Percentiles rank a stretch among this genome's conserved stretches.
These are phyloP conservation scores for Aspergillus eucalypticola DNA, from an alignment of 2,329 filamentous ascomycete genomes.

Conservation along the genomic window DNA sequence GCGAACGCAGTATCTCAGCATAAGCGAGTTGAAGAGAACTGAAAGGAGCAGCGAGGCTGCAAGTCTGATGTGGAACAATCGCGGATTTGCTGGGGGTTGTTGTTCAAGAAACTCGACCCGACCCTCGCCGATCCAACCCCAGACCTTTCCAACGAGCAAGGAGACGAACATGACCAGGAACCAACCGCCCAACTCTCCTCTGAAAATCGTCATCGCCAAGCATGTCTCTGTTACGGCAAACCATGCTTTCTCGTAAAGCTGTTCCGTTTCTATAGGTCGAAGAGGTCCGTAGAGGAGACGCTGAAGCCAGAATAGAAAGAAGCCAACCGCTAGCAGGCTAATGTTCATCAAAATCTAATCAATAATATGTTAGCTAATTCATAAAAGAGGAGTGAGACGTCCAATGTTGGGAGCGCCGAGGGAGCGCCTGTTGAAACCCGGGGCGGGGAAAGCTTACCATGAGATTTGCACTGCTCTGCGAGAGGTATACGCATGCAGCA, in stretches of 20 bases:
- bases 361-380: neutral
- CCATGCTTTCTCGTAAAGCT: slow-evolving; percentile 97
- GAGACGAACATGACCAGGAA: slow-evolving; percentile 96
- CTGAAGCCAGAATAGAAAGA: slow-evolving; percentile 82
- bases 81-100: slow-evolving; percentile 85
- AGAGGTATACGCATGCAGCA: slow-evolving; percentile 93
- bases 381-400: neutral
- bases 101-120: slow-evolving; percentile 93
- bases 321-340: slow-evolving; percentile 75
- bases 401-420: neutral
- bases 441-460: slow-evolving; percentile 61
- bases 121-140: slow-evolving; percentile 97
- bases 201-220: slow-evolving; percentile 96
- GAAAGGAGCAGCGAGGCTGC: slow-evolving; percentile 77
- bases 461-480: slow-evolving; percentile 92
- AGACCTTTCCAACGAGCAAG: slow-evolving; percentile 90
- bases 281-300: slow-evolving; percentile 86
- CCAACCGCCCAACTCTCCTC: slow-evolving; percentile 91
- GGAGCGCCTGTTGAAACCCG: neutral
- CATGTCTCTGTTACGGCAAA: slow-evolving; percentile 97
- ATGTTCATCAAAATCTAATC: slow-evolving; percentile 87
- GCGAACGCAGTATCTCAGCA: slow-evolving; percentile 78
- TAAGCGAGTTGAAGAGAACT: slow-evolving; percentile 73
- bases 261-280: slow-evolving; percentile 91
- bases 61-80: slow-evolving; percentile 81